Conservation (phyloP, 345 rosid species). For the Jatropha curcas region DNA sequence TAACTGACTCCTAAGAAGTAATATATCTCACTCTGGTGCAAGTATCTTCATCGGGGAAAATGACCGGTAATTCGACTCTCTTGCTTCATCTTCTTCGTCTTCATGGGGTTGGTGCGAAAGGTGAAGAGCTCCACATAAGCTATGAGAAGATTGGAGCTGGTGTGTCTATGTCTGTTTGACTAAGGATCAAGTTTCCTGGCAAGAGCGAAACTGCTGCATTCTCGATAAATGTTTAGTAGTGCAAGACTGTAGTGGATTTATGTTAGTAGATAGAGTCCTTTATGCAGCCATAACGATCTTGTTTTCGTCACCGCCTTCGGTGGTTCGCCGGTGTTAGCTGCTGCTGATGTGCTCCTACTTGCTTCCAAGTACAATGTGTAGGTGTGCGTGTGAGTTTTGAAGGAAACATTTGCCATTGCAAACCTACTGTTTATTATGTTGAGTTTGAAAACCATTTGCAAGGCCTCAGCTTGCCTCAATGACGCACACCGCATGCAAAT, state of each 20-base stretch:
- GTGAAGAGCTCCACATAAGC: slow-evolving; percentile 50
- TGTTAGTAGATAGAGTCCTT: too few species aligned
- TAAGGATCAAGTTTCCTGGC: slow-evolving; percentile 52
- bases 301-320: too few species aligned
- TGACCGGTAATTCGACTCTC: slow-evolving; percentile 47
- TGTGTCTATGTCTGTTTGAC: slow-evolving; percentile 42
- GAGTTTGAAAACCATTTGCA: slow-evolving; percentile 72
- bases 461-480: slow-evolving; percentile 85
- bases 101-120: slow-evolving; percentile 43
- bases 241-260: too few species aligned
- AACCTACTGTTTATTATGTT: slow-evolving; percentile 71
- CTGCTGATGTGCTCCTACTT: slow-evolving; percentile 46
- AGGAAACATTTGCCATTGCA: slow-evolving; percentile 70
- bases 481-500: slow-evolving; percentile 66
- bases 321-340: too few species aligned
- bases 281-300: slow-evolving; percentile 47
- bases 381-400: slow-evolving; percentile 47
- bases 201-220: slow-evolving; percentile 47
- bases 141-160: slow-evolving; percentile 54
- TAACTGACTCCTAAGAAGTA: slow-evolving; percentile 16
- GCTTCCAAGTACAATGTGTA: too few species aligned
- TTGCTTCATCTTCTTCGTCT: slow-evolving; percentile 68
- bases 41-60: slow-evolving; percentile 42
- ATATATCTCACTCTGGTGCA: slow-evolving; percentile 48
- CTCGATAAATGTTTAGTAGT: too few species aligned